Evolutionary conservation across 2,329 filamentous ascomycete species (phyloP).

Genomic region (Monosporascus sp.): DNA sequence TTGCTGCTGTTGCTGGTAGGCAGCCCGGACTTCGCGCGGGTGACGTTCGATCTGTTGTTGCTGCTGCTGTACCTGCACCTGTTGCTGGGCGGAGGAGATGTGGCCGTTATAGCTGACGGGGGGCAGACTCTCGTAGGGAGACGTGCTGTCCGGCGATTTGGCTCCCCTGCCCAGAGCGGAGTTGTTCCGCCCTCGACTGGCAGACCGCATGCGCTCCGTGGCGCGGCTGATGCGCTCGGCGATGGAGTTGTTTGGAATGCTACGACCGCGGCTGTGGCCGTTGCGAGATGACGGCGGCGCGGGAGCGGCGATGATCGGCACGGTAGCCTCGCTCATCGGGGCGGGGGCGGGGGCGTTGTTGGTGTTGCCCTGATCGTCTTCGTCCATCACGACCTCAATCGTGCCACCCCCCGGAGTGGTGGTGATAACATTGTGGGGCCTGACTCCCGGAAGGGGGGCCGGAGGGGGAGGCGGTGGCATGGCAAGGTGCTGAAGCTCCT

Average conservation of each 20-base stretch:
- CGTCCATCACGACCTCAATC: slow-evolving; percentile 64
- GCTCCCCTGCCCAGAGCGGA: slow-evolving; percentile 26
- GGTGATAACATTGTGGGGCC: slow-evolving; percentile 32
- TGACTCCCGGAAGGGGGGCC: slow-evolving; percentile 44
- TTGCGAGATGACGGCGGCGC: slow-evolving; percentile 34
- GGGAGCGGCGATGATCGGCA: slow-evolving; percentile 40
- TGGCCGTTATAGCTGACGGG: slow-evolving; percentile 23
- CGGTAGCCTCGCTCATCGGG: slow-evolving; percentile 34
- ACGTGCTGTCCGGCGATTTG: slow-evolving; percentile 32
- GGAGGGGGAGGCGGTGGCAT: slow-evolving; percentile 57
- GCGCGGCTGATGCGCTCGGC: slow-evolving; percentile 50
- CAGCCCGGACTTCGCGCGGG: slow-evolving; percentile 31
- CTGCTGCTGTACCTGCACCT: slow-evolving; percentile 25
- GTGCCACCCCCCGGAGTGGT: slow-evolving; percentile 44
- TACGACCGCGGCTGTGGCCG: slow-evolving; percentile 52
- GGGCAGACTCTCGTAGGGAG: slow-evolving; percentile 34
- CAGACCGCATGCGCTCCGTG: slow-evolving; percentile 55
- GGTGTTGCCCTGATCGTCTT: slow-evolving; percentile 36
- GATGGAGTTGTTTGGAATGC: slow-evolving; percentile 46
- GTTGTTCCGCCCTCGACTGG: slow-evolving; percentile 49
- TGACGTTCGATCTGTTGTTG: slow-evolving; percentile 22
- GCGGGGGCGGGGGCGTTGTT: slow-evolving; percentile 23
- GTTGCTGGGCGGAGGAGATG: slow-evolving; percentile 28
- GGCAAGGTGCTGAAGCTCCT: slow-evolving; percentile 58
- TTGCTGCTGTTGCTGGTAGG: slow-evolving; percentile 29